Evolutionary conservation across 2,329 filamentous ascomycete genomes (phyloP).

Genomic region (Pyricularia grisea): DNA sequence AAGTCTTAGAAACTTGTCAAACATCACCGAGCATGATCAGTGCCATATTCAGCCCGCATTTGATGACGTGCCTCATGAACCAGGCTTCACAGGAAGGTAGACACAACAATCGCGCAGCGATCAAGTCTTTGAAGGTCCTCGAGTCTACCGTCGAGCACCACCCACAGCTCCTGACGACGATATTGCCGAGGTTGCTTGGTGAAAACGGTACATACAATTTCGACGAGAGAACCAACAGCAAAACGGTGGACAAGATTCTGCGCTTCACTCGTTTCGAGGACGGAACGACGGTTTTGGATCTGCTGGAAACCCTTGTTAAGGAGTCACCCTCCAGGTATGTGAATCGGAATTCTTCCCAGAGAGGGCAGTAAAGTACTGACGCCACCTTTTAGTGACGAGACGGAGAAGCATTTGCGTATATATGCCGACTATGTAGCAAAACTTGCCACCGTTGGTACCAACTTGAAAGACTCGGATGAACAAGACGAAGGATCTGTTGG

Average conservation of each 20-base stretch:
- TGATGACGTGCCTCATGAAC: conserved; percentile 75
- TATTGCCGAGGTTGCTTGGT: conserved; percentile 60
- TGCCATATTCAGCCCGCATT: conserved; percentile 70
- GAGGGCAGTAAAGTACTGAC: conserved; percentile 20
- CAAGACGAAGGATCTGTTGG: conserved; percentile 24
- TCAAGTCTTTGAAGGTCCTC: conserved; percentile 65
- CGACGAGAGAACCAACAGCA: conserved; percentile 77
- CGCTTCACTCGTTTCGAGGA: conserved; percentile 48
- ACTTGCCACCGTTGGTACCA: conserved; percentile 16
- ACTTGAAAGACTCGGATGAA: conserved; percentile 19
- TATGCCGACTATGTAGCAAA: conserved; percentile 44
- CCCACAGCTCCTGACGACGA: conserved; percentile 45
- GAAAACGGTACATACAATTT: conserved; percentile 68
- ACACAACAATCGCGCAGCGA: conserved; percentile 70
- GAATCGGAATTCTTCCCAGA: neutral
- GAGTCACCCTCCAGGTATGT: conserved; percentile 23
- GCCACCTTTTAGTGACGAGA: conserved; percentile 19
- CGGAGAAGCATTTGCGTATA: conserved; percentile 34
- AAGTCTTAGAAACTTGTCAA: conserved; percentile 50
- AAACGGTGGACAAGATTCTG: conserved; percentile 70
- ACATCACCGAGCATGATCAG: neutral
- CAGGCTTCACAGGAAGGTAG: conserved; percentile 70
- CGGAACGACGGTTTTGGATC: conserved; percentile 39
- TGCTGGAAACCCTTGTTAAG: conserved; percentile 29
- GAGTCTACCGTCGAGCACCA: conserved; percentile 54